phyloP scores from a whole-genome alignment of 129 eudicot genomes.

The Cynara cardunculus region DNA sequence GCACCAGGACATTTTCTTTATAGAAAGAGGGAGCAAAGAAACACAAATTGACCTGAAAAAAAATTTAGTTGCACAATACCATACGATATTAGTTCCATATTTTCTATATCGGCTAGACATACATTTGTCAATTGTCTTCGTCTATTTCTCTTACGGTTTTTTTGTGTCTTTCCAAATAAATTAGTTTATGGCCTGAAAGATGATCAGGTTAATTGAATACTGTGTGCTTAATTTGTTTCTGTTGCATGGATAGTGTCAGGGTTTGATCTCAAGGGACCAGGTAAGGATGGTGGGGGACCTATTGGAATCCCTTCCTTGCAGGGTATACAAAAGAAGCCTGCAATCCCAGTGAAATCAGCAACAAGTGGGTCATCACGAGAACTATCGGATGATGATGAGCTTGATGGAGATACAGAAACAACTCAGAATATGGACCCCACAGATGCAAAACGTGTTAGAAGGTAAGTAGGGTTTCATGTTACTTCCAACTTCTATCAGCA shows the following conservation, averaged over 20 bases:
- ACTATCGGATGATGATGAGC: slow-evolving; percentile 89
- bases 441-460: slow-evolving; percentile 92
- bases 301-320: slow-evolving; percentile 73
- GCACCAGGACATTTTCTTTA: too few relatives aligned
- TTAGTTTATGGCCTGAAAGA: not conserved
- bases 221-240: not conserved
- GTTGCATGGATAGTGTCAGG: slow-evolving; percentile 31
- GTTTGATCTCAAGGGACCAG: slow-evolving; percentile 46
- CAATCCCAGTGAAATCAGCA: slow-evolving; percentile 73
- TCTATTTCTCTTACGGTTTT: not conserved
- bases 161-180: not conserved
- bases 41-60: too few relatives aligned
- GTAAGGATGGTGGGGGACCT: slow-evolving; percentile 55
- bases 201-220: not conserved
- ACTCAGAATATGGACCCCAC: slow-evolving; percentile 74
- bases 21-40: too few relatives aligned
- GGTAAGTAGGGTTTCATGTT: slow-evolving; percentile 43
- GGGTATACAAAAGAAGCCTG: slow-evolving; percentile 50
- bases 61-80: not conserved
- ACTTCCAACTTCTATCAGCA: not conserved
- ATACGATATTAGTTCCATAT: not conserved
- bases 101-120: not conserved
- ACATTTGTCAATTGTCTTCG: not conserved
- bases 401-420: slow-evolving; percentile 78
- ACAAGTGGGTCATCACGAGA: slow-evolving; percentile 95